These are phyloP conservation scores for Lentinula sp. DNA, from an alignment of 768 basidiomycete genomes.

Conservation along the genomic window DNA sequence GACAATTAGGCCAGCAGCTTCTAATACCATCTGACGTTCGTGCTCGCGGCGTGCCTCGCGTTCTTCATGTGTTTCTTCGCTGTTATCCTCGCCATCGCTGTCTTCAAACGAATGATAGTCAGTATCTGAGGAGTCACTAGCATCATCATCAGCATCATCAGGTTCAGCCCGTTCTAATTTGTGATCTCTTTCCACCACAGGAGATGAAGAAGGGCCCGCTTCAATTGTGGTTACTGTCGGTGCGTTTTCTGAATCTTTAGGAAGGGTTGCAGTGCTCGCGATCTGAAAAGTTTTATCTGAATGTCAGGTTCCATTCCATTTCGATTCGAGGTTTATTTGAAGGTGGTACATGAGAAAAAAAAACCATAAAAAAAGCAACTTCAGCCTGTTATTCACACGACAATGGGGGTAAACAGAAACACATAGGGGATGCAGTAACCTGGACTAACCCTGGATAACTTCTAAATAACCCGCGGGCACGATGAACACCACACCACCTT, in stretches of 20 bases:
- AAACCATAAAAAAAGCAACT: constrained; percentile 15
- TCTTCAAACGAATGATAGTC: constrained; percentile 35
- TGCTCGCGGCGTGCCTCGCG: constrained; percentile 51
- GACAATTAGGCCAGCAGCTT: constrained; percentile 82
- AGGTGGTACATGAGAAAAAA: constrained; percentile 20
- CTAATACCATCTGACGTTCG: constrained; percentile 78
- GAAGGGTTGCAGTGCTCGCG: background rate
- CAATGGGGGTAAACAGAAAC: constrained; percentile 45
- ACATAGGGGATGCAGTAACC: constrained; percentile 45
- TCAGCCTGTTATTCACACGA: constrained; percentile 10
- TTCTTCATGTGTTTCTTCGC: constrained; percentile 41
- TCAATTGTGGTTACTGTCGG: background rate
- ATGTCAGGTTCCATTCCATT: background rate
- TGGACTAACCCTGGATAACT: constrained; percentile 82
- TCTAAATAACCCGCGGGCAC: constrained; percentile 93
- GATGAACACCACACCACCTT: constrained; percentile 77
- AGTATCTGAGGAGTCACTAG: constrained; percentile 22
- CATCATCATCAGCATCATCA: constrained; percentile 19
- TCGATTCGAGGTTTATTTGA: constrained; percentile 9
- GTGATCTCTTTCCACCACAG: background rate
- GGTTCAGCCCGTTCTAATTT: background rate
- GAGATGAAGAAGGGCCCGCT: background rate
- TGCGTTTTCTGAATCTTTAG: background rate
- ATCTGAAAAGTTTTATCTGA: background rate
- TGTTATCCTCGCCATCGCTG: constrained; percentile 28